Conservation (phyloP, 2,329 filamentous ascomycete genomes). For the Zymoseptoria passerinii region DNA sequence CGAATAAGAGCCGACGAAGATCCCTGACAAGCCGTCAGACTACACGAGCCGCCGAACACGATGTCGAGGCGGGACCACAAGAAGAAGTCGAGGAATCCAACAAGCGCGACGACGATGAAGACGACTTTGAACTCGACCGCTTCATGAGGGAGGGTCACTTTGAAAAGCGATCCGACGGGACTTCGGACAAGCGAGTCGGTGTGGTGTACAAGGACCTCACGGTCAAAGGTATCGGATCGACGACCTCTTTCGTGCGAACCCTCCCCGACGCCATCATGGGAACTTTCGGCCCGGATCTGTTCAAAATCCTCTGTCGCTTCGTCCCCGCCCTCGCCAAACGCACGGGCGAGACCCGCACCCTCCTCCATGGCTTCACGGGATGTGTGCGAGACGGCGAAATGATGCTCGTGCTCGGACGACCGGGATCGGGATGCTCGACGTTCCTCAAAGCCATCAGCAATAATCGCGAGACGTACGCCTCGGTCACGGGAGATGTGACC, state of each 20-base stretch:
- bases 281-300: conserved; percentile 74
- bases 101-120: conserved; percentile 40
- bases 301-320: conserved; percentile 51
- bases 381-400: conserved; percentile 57
- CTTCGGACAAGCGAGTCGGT: conserved; percentile 67
- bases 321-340: conserved; percentile 45
- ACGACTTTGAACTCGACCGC: conserved; percentile 58
- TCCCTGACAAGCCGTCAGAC: background rate
- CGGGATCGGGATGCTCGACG: conserved; percentile 66
- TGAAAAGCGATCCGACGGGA: conserved; percentile 60
- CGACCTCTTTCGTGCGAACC: conserved; percentile 60
- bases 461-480: conserved; percentile 56
- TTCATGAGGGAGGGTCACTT: conserved; percentile 70
- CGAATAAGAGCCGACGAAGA: conserved; percentile 20
- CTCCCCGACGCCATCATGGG: conserved; percentile 66
- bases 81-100: conserved; percentile 35
- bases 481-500: conserved; percentile 59
- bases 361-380: conserved; percentile 61
- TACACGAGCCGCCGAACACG: conserved; percentile 12
- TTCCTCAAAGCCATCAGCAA: conserved; percentile 71
- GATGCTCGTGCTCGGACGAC: conserved; percentile 64
- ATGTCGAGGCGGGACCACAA: conserved; percentile 39
- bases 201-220: conserved; percentile 69
- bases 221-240: conserved; percentile 61
- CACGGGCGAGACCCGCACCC: conserved; percentile 42